These are phyloP conservation scores for Penicillium sp. DNA, from an alignment of 2,329 filamentous ascomycete genomes.

Conservation along the genomic window DNA sequence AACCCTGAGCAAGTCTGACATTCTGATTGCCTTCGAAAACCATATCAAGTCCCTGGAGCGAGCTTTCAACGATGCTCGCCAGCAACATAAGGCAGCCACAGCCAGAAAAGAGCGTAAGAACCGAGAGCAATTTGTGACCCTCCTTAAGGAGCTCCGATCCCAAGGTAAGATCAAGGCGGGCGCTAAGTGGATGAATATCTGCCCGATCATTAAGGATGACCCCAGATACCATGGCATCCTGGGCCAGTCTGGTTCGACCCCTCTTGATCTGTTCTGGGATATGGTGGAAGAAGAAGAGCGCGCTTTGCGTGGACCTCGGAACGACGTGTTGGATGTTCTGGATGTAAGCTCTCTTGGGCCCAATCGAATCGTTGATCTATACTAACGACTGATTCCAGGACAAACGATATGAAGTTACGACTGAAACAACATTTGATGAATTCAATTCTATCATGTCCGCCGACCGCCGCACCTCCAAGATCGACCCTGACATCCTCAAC, in stretches of 20 bases:
- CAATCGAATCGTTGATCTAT: background rate
- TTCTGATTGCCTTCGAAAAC: conserved; percentile 88
- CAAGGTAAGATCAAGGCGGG: conserved; percentile 83
- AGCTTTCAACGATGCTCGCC: conserved; percentile 83
- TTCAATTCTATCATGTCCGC: conserved; percentile 78
- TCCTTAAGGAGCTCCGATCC: conserved; percentile 71
- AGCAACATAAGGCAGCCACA: conserved; percentile 80
- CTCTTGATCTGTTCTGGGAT: conserved; percentile 95
- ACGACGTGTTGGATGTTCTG: conserved; percentile 81
- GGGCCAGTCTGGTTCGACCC: conserved; percentile 78
- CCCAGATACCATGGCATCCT: conserved; percentile 79
- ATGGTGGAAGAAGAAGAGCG: conserved; percentile 90
- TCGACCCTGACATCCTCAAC: conserved; percentile 73
- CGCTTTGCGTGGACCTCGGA: conserved; percentile 73
- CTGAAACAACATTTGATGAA: conserved; percentile 82
- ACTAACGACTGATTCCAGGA: conserved; percentile 59
- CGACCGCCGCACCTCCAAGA: conserved; percentile 83
- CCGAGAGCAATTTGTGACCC: conserved; percentile 72
- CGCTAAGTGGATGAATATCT: conserved; percentile 82
- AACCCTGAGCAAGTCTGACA: conserved; percentile 79
- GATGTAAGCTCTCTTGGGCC: conserved; percentile 60
- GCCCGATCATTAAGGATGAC: conserved; percentile 72
- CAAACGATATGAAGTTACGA: conserved; percentile 84
- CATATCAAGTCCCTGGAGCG: conserved; percentile 92
- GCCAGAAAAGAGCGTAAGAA: conserved; percentile 79